Evolutionary conservation across 2,329 filamentous ascomycete species (phyloP), one percentile per base, ranked within the genome.

Genomic region (Anisogramma anomala): DNA sequence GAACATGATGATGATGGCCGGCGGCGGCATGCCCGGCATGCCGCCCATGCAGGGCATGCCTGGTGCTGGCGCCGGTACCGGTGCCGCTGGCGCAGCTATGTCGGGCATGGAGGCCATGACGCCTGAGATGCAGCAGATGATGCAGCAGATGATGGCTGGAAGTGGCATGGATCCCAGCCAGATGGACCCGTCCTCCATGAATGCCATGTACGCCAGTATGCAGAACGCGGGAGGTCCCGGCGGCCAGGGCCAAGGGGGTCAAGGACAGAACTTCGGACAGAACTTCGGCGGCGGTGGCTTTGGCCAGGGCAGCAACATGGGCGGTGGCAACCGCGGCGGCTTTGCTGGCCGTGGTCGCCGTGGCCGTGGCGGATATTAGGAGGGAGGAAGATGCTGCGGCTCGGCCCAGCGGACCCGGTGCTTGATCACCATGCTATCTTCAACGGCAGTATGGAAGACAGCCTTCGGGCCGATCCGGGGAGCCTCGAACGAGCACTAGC

Each of bases 101-200:
- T 52, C 68, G 0, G 71, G 71, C 3, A 75, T 77, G 71, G 75
- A 79, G 18, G 73, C 71, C n/a, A 74, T 79, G 58, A 62, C 74
- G 3, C 70, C 75, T 0, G 77, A 80, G 54, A 79, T 81, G 72
- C 76, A 80, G 55, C 65, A 67, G 33, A 77, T 80, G 72, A 77
- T 81, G 73, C 76, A 80, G 57, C 75, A 80, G 57, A 79, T 81
- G 74, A 79, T 80, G 71, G 44, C 41, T 5, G 67, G 71, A 1
- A 66, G 67, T 1, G 77, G 76, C 17, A 75, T 80, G 64, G 77
- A 81, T 48, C 74, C 75, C 30, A 75, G 67, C 46, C 76, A 80
- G 59, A 79, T 81, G 74, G 77, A 81, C 47, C 70, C 74, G 27
- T 64, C 62, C 23, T 59, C 71, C 44, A 71, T 77, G 63, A 66